Conservation (phyloP, 768 basidiomycete species). For the Mycena metata region DNA sequence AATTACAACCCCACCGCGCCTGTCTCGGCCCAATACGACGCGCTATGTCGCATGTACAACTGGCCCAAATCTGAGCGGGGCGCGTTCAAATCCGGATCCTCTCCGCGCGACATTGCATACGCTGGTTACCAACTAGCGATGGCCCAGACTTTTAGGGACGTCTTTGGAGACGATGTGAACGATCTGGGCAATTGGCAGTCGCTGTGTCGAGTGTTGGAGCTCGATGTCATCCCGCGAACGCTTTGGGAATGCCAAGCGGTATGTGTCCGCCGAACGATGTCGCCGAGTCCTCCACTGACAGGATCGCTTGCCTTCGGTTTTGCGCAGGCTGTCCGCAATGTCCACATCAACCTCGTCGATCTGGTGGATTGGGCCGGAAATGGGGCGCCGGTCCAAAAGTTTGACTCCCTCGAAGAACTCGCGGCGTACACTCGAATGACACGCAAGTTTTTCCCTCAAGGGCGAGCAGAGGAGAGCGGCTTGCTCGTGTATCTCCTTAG, state of each 20-base stretch:
- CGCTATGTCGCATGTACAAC: conserved; percentile 37
- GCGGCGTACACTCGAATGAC: neutral
- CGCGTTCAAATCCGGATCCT: neutral
- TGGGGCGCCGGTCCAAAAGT: neutral
- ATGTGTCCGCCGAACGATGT: neutral
- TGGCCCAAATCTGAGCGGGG: conserved; percentile 8
- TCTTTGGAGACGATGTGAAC: conserved; percentile 50
- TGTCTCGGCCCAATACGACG: conserved; percentile 45
- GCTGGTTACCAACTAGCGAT: conserved; percentile 47
- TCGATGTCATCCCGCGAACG: conserved; percentile 42
- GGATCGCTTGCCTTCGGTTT: no score
- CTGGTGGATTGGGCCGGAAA: conserved; percentile 5
- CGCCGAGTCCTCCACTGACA: neutral
- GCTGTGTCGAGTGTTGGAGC: conserved; percentile 44
- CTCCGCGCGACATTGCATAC: conserved; percentile 29
- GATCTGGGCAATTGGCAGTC: conserved; percentile 47
- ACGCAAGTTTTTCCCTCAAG: conserved; percentile 11
- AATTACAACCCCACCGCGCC: conserved; percentile 38
- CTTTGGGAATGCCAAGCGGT: conserved; percentile 6
- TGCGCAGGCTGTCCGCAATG: neutral
- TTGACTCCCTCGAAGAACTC: conserved; percentile 4
- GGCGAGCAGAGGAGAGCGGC: neutral
- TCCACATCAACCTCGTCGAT: conserved; percentile 24
- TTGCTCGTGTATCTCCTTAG: conserved; percentile 15
- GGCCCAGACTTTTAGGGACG: conserved; percentile 49